Evolutionary conservation across 306 rosid genomes (phyloP).

Genomic region (Lablab purpureus): DNA sequence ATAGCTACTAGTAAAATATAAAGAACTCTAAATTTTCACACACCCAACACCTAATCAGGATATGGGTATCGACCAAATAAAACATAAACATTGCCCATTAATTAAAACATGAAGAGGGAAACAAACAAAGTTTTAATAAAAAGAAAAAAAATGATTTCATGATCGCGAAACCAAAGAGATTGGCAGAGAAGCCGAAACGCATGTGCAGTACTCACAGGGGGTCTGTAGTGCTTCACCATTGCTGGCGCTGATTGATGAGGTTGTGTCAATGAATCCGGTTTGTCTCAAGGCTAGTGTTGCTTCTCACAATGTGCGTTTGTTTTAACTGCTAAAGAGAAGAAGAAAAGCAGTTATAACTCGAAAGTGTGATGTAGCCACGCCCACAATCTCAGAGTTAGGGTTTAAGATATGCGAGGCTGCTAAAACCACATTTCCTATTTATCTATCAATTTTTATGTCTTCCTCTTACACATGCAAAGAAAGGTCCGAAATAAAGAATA

Average conservation of each 20-base stretch:
- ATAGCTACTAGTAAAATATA: background rate
- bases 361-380: too few relatives aligned
- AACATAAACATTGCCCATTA: background rate
- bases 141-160: background rate
- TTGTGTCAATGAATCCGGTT: too few relatives aligned
- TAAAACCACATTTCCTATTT: too few relatives aligned
- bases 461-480: too few relatives aligned
- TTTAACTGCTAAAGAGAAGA: background rate
- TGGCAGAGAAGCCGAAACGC: too few relatives aligned
- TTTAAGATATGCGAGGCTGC: background rate
- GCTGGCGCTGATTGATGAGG: background rate
- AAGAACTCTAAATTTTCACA: background rate
- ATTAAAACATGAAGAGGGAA: background rate
- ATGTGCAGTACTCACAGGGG: conserved; percentile 58
- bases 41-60: background rate
- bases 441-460: too few relatives aligned
- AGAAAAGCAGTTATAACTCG: background rate
- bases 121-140: background rate
- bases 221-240: conserved; percentile 86
- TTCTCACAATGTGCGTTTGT: too few relatives aligned
- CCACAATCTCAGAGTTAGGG: background rate
- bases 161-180: background rate
- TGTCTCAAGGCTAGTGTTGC: too few relatives aligned
- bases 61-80: background rate
- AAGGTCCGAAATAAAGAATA: too few relatives aligned